Evolutionary conservation across 306 rosid genomes (phyloP).

Genomic region (Inga leiocalycina): DNA sequence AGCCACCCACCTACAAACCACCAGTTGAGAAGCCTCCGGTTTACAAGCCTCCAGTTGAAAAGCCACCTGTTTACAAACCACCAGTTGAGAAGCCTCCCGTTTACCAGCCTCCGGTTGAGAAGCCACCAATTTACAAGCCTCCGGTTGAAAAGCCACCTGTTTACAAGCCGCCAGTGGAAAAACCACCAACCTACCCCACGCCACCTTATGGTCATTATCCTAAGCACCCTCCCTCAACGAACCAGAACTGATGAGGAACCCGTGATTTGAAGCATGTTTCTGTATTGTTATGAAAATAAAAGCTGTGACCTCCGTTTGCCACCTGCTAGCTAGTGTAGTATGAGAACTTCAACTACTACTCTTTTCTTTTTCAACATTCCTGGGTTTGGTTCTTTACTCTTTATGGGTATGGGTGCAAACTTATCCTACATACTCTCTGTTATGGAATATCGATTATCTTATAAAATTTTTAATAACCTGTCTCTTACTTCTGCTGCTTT

Average conservation of each 20-base stretch:
- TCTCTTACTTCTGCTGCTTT: too few species aligned
- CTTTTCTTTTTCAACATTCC: neutral
- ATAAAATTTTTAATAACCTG: too few species aligned
- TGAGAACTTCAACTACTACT: neutral
- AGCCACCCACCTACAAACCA: neutral
- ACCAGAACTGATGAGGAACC: neutral
- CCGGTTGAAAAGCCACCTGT: neutral
- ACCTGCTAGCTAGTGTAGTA: neutral
- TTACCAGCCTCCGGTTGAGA: neutral
- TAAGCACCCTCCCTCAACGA: conserved; percentile 21
- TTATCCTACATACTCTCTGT: neutral
- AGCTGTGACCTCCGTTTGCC: neutral
- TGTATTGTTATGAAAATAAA: neutral
- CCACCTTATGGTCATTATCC: conserved; percentile 7
- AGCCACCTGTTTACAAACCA: neutral
- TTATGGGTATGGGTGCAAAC: neutral
- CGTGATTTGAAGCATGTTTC: neutral
- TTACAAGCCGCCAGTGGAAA: neutral
- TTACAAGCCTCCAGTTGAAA: neutral
- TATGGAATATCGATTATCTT: too few species aligned
- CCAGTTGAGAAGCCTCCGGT: neutral
- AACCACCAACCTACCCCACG: neutral
- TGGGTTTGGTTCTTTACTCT: neutral
- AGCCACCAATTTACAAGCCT: neutral
- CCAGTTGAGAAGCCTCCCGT: neutral